Percentiles rank a stretch among this genome's conserved stretches.
phyloP scores from a whole-genome alignment of 257 asterid species.

The Misopates orontium region DNA sequence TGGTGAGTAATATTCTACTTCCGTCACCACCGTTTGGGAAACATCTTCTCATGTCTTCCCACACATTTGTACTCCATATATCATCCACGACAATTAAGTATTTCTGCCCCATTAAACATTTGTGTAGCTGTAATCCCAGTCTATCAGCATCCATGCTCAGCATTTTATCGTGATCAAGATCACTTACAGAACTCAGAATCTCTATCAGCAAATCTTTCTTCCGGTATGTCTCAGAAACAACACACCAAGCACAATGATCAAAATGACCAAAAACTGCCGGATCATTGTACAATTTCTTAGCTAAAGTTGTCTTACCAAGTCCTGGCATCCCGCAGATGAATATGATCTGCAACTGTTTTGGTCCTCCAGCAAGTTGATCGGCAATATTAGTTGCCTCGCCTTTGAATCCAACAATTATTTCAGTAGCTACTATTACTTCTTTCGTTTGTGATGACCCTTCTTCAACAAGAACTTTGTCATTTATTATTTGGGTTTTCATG shows the following conservation, averaged over 20 bases:
- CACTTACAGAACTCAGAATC: constrained; percentile 18
- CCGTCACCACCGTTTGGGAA: constrained; percentile 22
- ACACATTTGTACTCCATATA: constrained; percentile 25
- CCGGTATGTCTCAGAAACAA: constrained; percentile 25
- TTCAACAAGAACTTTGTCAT: background rate
- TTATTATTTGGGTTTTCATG: background rate
- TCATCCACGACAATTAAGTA: constrained; percentile 37
- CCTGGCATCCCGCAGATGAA: constrained; percentile 37
- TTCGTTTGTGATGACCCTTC: background rate
- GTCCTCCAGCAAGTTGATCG: constrained; percentile 2
- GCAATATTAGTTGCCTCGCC: constrained; percentile 1
- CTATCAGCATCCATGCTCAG: constrained; percentile 9
- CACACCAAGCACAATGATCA: constrained; percentile 24
- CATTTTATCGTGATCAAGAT: constrained; percentile 7
- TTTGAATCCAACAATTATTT: constrained; percentile 28
- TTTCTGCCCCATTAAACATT: constrained; percentile 20
- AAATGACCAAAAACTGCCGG: constrained; percentile 18
- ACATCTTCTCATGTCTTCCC: constrained; percentile 1
- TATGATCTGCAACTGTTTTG: constrained; percentile 4
- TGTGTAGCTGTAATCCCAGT: constrained; percentile 21
- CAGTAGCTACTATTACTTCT: background rate
- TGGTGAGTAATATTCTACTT: constrained; percentile 36
- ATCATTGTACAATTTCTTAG: constrained; percentile 28
- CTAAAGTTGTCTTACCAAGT: constrained; percentile 44
- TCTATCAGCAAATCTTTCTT: constrained; percentile 17